phyloP scores from a whole-genome alignment of 148 eudicot species.

The Arbutus unedo region DNA sequence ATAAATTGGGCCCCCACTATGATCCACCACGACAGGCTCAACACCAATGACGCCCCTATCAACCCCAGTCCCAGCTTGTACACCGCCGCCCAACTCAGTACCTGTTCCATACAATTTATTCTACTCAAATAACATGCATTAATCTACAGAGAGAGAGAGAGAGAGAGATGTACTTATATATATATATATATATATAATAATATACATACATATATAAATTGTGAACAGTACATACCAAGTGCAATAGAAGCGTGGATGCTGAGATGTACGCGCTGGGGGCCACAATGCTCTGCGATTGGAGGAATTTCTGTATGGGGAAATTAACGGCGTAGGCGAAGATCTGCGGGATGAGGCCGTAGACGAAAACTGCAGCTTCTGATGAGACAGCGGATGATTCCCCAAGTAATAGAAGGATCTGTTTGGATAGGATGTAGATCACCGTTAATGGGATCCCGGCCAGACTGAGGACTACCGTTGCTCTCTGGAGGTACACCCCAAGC shows the following conservation, averaged over 20 bases:
- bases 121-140: too few relatives aligned
- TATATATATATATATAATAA: too few relatives aligned
- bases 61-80: conserved; percentile 37
- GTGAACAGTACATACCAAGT: conserved; percentile 4
- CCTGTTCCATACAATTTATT: background rate
- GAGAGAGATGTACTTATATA: too few relatives aligned
- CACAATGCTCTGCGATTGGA: conserved; percentile 50
- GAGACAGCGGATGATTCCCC: conserved; percentile 43
- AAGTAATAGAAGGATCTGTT: conserved; percentile 31
- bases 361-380: conserved; percentile 33
- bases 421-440: conserved; percentile 39
- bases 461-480: conserved; percentile 45
- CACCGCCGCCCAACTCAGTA: conserved; percentile 35
- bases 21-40: conserved; percentile 60
- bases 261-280: conserved; percentile 48
- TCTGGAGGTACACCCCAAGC: conserved; percentile 67
- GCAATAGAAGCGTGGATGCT: conserved; percentile 27
- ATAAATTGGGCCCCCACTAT: conserved; percentile 43
- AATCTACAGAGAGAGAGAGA: too few relatives aligned
- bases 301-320: conserved; percentile 54
- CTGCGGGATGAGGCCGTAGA: conserved; percentile 54
- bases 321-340: conserved; percentile 49
- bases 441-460: conserved; percentile 42
- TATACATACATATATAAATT: too few relatives aligned
- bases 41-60: conserved; percentile 40